Conservation (phyloP, 345 rosid species). For the Lenwebbia sp. region DNA sequence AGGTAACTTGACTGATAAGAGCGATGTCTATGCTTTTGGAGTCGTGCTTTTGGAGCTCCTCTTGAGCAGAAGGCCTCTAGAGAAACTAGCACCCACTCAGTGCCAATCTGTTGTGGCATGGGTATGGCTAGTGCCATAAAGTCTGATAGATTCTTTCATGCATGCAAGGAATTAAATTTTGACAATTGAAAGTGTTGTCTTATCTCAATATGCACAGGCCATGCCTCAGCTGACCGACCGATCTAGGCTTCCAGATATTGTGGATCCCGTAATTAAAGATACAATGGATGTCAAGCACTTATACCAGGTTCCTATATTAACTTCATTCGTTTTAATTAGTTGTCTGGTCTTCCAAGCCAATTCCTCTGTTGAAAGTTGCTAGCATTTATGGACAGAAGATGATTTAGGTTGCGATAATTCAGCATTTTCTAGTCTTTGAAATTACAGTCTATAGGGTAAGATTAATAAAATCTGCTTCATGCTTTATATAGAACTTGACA, state of each 20-base stretch:
- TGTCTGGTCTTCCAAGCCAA: background rate
- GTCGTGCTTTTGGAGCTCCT: constrained; percentile 93
- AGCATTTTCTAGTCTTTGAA: background rate
- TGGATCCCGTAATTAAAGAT: constrained; percentile 75
- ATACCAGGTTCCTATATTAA: constrained; percentile 58
- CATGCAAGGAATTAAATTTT: background rate
- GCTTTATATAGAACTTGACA: background rate
- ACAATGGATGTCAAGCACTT: constrained; percentile 78
- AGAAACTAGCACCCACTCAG: constrained; percentile 75
- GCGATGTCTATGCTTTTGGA: constrained; percentile 95
- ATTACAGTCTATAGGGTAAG: background rate
- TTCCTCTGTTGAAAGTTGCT: background rate
- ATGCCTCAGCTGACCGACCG: constrained; percentile 97
- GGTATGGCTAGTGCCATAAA: constrained; percentile 30
- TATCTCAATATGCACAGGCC: constrained; percentile 39
- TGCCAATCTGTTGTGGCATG: constrained; percentile 94
- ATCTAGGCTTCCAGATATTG: constrained; percentile 65
- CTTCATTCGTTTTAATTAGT: background rate
- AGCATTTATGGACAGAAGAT: background rate
- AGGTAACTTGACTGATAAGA: constrained; percentile 92
- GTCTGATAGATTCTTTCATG: background rate
- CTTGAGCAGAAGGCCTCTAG: constrained; percentile 75
- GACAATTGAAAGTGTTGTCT: background rate
- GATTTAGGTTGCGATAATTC: background rate
- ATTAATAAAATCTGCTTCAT: background rate